Base-by-base conservation (phyloP, 257 asterid species). In the Paulownia fortunei region DNA sequence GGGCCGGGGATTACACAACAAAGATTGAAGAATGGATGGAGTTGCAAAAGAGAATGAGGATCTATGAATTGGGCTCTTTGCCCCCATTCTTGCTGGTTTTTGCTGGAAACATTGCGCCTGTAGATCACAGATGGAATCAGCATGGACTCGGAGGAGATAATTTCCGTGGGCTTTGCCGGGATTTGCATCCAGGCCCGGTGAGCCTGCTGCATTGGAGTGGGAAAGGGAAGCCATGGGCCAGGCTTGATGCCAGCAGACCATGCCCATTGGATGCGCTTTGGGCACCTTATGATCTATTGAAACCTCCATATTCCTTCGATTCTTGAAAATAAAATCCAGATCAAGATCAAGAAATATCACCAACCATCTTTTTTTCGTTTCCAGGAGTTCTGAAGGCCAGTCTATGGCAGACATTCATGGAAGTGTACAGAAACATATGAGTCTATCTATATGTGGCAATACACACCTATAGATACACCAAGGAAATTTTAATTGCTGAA, bases 11-110 rank as follows among this genome's bases (percentile, higher is more conserved):
- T 0, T 94, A 91, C 88, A 94, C 97, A 0, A 76, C 73, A 0
- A 92, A 88, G 51, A 94, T 94, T 21, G 99, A 94, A 34, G 98
- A 94, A 39, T 94, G 97, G 97, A 94, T 94, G 99, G 97, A 94
- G 78, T 15, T 94, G 36, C 99, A 94, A 62, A 94, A 94, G 79
- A 77, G 98, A 39, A 89, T 92, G 86, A 86, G 99, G 77, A 92
- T 94, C 49, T 94, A 94, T 73, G 95, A 94, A 2, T 37, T 94
- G 27, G 99, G 99, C 0, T 94, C 99, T 0, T 32, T 94, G 80
- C 99, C 99, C 8, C 99, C 99, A 0, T 94, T 91, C 37, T 62
- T 94, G 76, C 94, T 94, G 3, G 99, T 94, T 5, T 94, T 94
- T 55, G 99, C 97, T 37, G 99, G 99, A 2, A 82, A 88, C 6